Conservation (phyloP, 805 yeast genomes). For the Clavispora santaluciae region DNA sequence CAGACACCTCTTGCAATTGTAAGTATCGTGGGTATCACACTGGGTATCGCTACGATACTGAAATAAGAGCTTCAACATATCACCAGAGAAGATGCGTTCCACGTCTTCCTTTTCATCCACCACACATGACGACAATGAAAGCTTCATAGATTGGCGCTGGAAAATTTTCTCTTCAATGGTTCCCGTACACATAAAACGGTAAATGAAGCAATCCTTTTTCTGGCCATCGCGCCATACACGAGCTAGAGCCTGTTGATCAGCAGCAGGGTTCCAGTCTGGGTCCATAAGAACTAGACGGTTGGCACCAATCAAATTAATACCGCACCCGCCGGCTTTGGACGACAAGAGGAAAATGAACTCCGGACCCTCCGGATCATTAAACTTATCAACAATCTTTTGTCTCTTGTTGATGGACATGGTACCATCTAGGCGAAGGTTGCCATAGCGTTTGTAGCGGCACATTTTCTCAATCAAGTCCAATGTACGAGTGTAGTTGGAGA, state of each 20-base stretch:
- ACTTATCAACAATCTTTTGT: slow-evolving; percentile 84
- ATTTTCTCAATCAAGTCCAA: slow-evolving; percentile 82
- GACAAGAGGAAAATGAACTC: slow-evolving; percentile 87
- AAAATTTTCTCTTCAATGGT: slow-evolving; percentile 94
- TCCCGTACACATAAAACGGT: slow-evolving; percentile 90
- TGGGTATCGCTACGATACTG: slow-evolving; percentile 58
- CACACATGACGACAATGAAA: slow-evolving; percentile 89
- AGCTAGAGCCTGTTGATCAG: slow-evolving; percentile 96
- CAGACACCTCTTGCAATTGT: slow-evolving; percentile 78
- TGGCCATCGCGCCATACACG: slow-evolving; percentile 99
- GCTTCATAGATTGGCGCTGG: slow-evolving; percentile 92
- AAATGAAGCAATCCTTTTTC: slow-evolving; percentile 92
- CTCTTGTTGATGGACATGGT: slow-evolving; percentile 88
- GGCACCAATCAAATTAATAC: slow-evolving; percentile 95
- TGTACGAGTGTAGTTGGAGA: slow-evolving; percentile 93
- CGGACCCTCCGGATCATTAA: slow-evolving; percentile 83
- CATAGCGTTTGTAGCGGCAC: slow-evolving; percentile 74
- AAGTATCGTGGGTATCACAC: slow-evolving; percentile 92
- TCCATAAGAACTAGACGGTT: slow-evolving; percentile 84
- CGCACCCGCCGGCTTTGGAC: slow-evolving; percentile 98
- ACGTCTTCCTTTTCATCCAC: slow-evolving; percentile 96
- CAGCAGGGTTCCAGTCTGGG: slow-evolving; percentile 97
- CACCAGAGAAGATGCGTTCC: slow-evolving; percentile 84
- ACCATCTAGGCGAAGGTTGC: slow-evolving; percentile 82
- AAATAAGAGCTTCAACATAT: slow-evolving; percentile 71